phyloP scores from a whole-genome alignment of 129 eudicot species.

The Artemisia tridentata region DNA sequence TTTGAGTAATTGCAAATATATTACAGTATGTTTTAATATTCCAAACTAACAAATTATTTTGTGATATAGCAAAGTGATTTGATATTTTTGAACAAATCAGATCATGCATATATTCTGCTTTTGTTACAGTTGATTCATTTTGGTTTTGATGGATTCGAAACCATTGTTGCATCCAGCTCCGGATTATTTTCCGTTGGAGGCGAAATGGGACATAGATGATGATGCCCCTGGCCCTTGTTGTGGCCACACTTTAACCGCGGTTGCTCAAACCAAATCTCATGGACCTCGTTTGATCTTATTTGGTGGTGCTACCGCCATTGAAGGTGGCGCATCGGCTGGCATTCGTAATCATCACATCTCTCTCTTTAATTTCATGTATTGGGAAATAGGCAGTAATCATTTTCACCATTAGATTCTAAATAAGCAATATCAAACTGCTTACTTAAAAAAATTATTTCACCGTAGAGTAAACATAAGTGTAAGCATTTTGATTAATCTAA shows the following conservation, averaged over 20 bases:
- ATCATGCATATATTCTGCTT: too few relatives aligned
- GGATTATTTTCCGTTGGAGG: constrained; percentile 49
- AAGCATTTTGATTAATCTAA: too few relatives aligned
- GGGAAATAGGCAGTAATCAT: neutral
- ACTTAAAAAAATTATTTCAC: too few relatives aligned
- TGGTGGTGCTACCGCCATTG: constrained; percentile 93
- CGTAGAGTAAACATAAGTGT: too few relatives aligned
- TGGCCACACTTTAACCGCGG: constrained; percentile 86
- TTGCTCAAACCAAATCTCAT: constrained; percentile 73
- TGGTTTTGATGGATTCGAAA: constrained; percentile 47
- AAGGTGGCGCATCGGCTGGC: constrained; percentile 73
- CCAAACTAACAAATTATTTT: too few relatives aligned
- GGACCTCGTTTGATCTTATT: constrained; percentile 87
- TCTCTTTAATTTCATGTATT: neutral
- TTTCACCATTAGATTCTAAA: neutral
- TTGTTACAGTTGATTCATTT: too few relatives aligned
- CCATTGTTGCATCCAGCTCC: constrained; percentile 84
- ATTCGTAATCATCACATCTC: constrained; percentile 41
- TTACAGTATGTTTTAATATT: too few relatives aligned
- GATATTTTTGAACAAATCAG: too few relatives aligned
- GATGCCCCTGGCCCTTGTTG: constrained; percentile 94
- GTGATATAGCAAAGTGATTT: too few relatives aligned
- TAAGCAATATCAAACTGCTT: neutral
- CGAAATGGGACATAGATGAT: constrained; percentile 67
- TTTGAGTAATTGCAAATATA: too few relatives aligned